Evolutionary conservation across 371 early-diverging fungal genomes (phyloP).

Genomic region (Vairimorpha apis): DNA sequence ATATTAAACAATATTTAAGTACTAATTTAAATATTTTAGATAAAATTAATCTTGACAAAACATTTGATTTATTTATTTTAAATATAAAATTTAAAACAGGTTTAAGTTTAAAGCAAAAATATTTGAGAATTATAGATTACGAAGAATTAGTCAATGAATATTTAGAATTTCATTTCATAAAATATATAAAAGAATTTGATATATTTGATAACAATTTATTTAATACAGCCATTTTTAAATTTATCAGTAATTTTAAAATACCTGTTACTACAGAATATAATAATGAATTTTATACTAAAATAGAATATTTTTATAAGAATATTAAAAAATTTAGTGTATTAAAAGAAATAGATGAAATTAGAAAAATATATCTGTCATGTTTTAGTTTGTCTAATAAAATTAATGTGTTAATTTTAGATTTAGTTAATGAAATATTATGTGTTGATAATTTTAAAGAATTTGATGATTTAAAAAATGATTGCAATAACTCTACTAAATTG

Average conservation of each 20-base stretch:
- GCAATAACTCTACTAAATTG: no score
- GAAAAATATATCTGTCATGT: slow-evolving; percentile 13
- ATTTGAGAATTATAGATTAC: slow-evolving; percentile 29
- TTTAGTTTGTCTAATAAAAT: no score
- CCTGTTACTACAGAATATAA: slow-evolving; percentile 24
- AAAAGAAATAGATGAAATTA: background rate
- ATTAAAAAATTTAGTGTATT: background rate
- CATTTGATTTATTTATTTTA: background rate
- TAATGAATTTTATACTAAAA: slow-evolving; percentile 9
- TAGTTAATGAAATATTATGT: no score
- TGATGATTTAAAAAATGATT: no score
- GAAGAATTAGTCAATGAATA: slow-evolving; percentile 6
- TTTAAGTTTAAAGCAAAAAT: no score
- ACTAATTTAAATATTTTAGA: background rate
- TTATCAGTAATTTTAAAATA: background rate
- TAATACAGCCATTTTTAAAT: background rate
- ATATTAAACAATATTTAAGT: background rate
- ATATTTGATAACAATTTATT: background rate
- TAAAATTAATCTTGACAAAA: background rate
- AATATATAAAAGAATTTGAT: background rate
- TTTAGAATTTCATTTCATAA: slow-evolving; percentile 23
- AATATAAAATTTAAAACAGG: no score
- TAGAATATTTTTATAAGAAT: slow-evolving; percentile 24
- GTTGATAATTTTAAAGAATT: no score
- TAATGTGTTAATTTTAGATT: no score